phyloP scores from a whole-genome alignment of 2,329 filamentous ascomycete genomes.

The Pestalotiopsis sp. region DNA sequence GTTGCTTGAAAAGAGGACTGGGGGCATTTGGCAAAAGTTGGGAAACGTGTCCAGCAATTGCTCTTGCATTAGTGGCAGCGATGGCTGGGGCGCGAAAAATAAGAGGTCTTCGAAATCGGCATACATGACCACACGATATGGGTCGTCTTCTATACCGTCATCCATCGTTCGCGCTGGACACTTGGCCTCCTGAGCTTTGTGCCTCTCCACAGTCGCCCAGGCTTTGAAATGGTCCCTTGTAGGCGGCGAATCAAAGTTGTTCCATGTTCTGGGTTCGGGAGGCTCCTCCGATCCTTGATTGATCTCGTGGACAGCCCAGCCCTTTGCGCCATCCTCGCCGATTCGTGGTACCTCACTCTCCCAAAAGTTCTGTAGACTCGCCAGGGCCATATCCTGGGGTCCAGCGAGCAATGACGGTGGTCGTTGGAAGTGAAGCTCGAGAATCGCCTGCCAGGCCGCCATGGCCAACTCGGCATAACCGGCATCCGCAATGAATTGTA shows the following conservation, averaged over 20 bases:
- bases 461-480: constrained; percentile 78
- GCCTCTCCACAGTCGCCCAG: constrained; percentile 58
- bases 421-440: constrained; percentile 71
- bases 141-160: constrained; percentile 75
- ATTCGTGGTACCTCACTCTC: constrained; percentile 79
- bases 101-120: constrained; percentile 72
- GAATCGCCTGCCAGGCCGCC: constrained; percentile 78
- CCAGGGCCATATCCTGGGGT: constrained; percentile 28
- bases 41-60: constrained; percentile 71
- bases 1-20: constrained; percentile 32
- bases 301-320: constrained; percentile 65
- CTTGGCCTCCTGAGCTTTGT: constrained; percentile 46
- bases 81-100: constrained; percentile 45
- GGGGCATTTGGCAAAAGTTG: constrained; percentile 67
- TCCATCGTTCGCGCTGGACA: constrained; percentile 76
- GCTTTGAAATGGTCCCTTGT: constrained; percentile 50
- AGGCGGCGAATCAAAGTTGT: constrained; percentile 16
- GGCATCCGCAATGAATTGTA: constrained; percentile 71
- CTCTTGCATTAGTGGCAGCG: constrained; percentile 35
- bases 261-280: constrained; percentile 38
- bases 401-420: constrained; percentile 40
- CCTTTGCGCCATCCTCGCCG: constrained; percentile 70
- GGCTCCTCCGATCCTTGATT: constrained; percentile 37
- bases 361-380: constrained; percentile 75
- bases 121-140: constrained; percentile 79